Base-by-base conservation (phyloP, 768 basidiomycete genomes). In the Daedaleopsis nitida region DNA sequence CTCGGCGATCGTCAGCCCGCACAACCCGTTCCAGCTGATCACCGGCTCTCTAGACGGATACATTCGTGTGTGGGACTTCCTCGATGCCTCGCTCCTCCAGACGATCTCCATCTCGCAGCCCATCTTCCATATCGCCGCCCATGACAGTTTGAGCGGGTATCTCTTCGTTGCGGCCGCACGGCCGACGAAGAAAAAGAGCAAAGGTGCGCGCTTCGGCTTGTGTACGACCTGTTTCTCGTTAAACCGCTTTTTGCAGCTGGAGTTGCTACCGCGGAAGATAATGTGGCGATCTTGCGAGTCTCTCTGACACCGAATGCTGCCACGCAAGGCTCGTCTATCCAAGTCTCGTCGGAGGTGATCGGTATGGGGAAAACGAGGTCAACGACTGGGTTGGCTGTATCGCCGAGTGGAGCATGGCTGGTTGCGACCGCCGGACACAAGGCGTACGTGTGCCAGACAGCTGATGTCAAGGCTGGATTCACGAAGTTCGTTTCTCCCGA, bases 31-130 rank as follows among this genome's bases (percentile, higher is more conserved):
- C 65, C 97, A 98, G 73, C 75, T 99, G 64, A 85, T 98, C 65
- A 94, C 94, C 12, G 88, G 86, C 51, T 92, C 92, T 9, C 68
- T 87, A 60, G 90, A 94, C 66, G 96, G 95, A n/a, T 82, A 81
- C 38, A 75, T 98, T 63, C 85, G 91, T 71, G 76, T 97, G 24
- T 99, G 97, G 97, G 94, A 98, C 75, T 96, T 91, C 73, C 76
- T 96, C 39, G 95, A 97, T 60, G 94, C 88, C 6, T 78, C 81
- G 9, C 76, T 97, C 12, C 77, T 98, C 60, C 85, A 87, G 62
- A 91, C 88, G 2, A 83, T 97, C 63, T 80, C 85, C 58, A 69
- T 94, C 47, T 80, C 80, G 32, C 83, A 89, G 60, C 86, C 89
- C 14, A 86, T 96, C 66, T 82, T 85, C 64, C 81, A 83, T 66